Conservation (phyloP, 2,329 filamentous ascomycete genomes). For the Aspergillus eucalypticola region DNA sequence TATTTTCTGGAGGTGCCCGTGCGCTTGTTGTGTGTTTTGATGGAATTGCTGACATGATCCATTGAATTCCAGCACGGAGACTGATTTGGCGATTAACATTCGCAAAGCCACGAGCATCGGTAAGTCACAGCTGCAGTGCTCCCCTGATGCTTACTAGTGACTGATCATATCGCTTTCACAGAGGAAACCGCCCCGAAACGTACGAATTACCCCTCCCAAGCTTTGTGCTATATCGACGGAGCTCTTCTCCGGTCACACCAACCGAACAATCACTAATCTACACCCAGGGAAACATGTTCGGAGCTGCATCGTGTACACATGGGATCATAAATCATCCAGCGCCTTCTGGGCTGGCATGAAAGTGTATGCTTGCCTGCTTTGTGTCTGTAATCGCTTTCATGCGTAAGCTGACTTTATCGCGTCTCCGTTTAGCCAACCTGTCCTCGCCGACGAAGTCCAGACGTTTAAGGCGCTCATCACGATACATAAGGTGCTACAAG, state of each 20-base stretch:
- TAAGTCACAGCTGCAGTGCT: conserved; percentile 31
- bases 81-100: conserved; percentile 66
- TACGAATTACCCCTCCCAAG: conserved; percentile 35
- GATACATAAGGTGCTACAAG: conserved; percentile 94
- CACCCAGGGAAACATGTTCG: conserved; percentile 83
- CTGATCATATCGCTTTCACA: conserved; percentile 29
- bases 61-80: conserved; percentile 53
- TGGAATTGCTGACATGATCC: conserved; percentile 4
- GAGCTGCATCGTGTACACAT: conserved; percentile 96
- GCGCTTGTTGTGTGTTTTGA: background rate
- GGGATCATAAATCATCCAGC: conserved; percentile 94
- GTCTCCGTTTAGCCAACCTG: conserved; percentile 71
- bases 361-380: conserved; percentile 66
- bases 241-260: background rate
- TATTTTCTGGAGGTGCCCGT: background rate
- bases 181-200: conserved; percentile 69
- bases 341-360: conserved; percentile 99
- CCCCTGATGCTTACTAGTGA: conserved; percentile 11
- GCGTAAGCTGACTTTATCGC: conserved; percentile 4
- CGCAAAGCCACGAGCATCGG: conserved; percentile 66
- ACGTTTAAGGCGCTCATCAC: conserved; percentile 98
- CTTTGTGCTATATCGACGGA: background rate
- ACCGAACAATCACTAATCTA: background rate
- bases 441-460: conserved; percentile 96
- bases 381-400: background rate